These are phyloP conservation scores for Yamadazyma sp. DNA, from an alignment of 1,139 yeast genomes.

Conservation along the genomic window DNA sequence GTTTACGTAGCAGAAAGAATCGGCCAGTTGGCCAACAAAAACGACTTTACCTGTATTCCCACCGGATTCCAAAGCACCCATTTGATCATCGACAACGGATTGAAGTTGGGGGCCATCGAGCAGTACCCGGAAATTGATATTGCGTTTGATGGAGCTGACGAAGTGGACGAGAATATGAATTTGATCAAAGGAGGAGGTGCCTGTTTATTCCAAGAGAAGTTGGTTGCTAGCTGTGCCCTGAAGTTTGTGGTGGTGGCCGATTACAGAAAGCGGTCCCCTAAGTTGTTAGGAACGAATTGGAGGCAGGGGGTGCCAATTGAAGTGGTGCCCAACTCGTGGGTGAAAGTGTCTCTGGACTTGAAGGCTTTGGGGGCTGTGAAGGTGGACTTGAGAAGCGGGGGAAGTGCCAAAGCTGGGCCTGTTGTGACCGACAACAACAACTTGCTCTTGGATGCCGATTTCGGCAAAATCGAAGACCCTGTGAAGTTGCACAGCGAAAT, in stretches of 20 bases:
- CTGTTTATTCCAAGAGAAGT: slow-evolving; percentile 92
- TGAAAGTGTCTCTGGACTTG: slow-evolving; percentile 69
- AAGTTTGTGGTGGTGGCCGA: slow-evolving; percentile 90
- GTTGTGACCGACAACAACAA: slow-evolving; percentile 96
- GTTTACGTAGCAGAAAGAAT: slow-evolving; percentile 93
- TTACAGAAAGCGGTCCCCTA: slow-evolving; percentile 72
- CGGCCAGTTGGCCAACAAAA: slow-evolving; percentile 64
- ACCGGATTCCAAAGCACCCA: slow-evolving; percentile 96
- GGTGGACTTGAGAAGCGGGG: slow-evolving; percentile 79
- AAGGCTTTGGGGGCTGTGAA: slow-evolving; percentile 61
- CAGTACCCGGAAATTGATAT: slow-evolving; percentile 79
- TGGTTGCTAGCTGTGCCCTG: slow-evolving; percentile 80
- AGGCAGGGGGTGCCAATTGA: slow-evolving; percentile 92
- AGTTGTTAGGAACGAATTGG: slow-evolving; percentile 76
- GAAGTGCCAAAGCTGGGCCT: slow-evolving; percentile 94
- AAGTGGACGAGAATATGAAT: slow-evolving; percentile 74
- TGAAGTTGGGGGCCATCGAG: slow-evolving; percentile 78
- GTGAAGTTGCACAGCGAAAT: slow-evolving; percentile 59
- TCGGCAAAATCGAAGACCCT: slow-evolving; percentile 74
- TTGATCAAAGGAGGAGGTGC: slow-evolving; percentile 99
- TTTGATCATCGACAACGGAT: slow-evolving; percentile 78
- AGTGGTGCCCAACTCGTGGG: slow-evolving; percentile 86
- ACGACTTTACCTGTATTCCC: slow-evolving; percentile 75
- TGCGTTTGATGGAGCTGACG: slow-evolving; percentile 99
- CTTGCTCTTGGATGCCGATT: slow-evolving; percentile 90